Evolutionary conservation across 78 protist species (phyloP), one percentile per base, ranked within the genome.

Genomic region (Dictyostelium intermedium): DNA sequence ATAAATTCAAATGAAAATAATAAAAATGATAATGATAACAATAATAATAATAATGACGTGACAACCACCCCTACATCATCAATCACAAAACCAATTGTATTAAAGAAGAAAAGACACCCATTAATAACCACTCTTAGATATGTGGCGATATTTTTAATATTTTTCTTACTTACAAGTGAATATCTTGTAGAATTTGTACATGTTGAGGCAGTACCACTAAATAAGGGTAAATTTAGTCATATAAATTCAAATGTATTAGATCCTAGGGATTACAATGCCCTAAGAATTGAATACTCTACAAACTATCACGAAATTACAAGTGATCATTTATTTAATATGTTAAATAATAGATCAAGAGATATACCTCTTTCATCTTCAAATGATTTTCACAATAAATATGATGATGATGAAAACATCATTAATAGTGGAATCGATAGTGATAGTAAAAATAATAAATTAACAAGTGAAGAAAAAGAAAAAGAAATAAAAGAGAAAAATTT

Each of bases 61-160:
- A 39, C 43, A 2, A 39, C 43, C 43, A 39, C 43, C 2, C 4
- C 43, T 5, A 5, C 43, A 39, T 39, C 43, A 39, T 39, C 43
- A 39, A 39, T 4, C 1, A 2, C 2, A 66, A 27, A 66, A 72
- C 43, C 79, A 72, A 72, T 72, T 34, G 7, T 72, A 72, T 72
- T 72, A 34, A 72, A 72, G 43, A 72, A 72, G 25, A 72, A 72
- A 72, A 72, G 79, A 72, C 79, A 72, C 18, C 79, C 79, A 72
- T 34, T 72, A 34, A 72, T 72, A 14, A 72, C 45, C 13, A 72
- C 79, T 7, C 47, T 72, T 8, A 27, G 79, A 72, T 72, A 72
- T 72, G 79, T 72, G 3, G 79, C 79, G 37, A 72, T 72, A 16
- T 72, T 72, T 72, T 72, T 72, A 34, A 72, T 72, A 72, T 27